Percentiles rank a stretch among this genome's conserved stretches.
Conservation (phyloP, 78 protist species). For the Dictyostelium citrinum region DNA sequence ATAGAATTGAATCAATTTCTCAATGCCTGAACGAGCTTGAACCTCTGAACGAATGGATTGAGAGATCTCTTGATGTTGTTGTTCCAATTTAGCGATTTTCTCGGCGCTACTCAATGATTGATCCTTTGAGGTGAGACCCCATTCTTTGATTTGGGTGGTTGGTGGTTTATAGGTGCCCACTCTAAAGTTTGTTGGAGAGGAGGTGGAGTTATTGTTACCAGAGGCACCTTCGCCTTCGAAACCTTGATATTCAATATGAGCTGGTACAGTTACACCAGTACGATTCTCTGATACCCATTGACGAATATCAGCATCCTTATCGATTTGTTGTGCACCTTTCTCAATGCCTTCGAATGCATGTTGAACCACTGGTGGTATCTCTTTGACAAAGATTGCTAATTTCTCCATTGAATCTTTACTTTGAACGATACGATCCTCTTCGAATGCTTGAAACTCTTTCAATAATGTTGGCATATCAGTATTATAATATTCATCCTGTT, state of each 20-base stretch:
- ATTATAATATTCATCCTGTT: conserved; percentile 59
- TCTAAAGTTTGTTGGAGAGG: conserved; percentile 23
- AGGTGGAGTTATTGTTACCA: neutral
- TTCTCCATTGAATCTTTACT: conserved; percentile 21
- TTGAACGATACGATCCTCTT: conserved; percentile 73
- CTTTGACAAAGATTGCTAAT: conserved; percentile 18
- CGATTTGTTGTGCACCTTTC: conserved; percentile 32
- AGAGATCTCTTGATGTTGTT: conserved; percentile 63
- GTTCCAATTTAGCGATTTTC: conserved; percentile 53
- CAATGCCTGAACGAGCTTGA: conserved; percentile 62
- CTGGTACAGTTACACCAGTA: conserved; percentile 61
- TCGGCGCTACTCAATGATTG: neutral
- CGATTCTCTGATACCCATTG: conserved; percentile 64
- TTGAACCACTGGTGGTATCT: conserved; percentile 59
- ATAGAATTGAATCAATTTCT: conserved; percentile 74
- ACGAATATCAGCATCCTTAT: conserved; percentile 66
- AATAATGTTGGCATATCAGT: conserved; percentile 62
- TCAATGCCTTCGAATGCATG: conserved; percentile 22
- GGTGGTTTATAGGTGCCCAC: conserved; percentile 59
- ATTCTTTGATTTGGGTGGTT: conserved; percentile 38
- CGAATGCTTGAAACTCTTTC: conserved; percentile 77
- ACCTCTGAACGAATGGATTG: conserved; percentile 36
- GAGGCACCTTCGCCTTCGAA: conserved; percentile 48
- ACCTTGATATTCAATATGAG: conserved; percentile 44
- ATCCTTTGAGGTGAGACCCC: conserved; percentile 70